Percentiles rank a stretch among this genome's conserved stretches.
Evolutionary conservation across 2,329 filamentous ascomycete genomes (phyloP).

Genomic region (Elsinoe perseae): DNA sequence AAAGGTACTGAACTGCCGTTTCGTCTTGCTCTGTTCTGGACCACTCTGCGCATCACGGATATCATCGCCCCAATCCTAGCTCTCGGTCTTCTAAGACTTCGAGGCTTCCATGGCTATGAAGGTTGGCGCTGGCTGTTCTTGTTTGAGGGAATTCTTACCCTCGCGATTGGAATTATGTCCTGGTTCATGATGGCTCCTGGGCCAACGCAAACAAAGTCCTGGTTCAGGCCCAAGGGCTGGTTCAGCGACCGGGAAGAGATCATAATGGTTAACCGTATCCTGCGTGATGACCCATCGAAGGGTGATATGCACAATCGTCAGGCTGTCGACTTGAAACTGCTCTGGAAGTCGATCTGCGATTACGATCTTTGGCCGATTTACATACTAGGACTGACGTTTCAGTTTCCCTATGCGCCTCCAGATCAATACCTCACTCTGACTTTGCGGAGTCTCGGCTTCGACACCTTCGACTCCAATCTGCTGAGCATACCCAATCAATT

Average conservation of each 20-base stretch:
- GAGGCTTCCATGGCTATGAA: conserved; percentile 26
- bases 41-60: conserved; percentile 51
- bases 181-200: conserved; percentile 53
- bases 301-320: conserved; percentile 55
- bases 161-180: conserved; percentile 48
- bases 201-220: conserved; percentile 56
- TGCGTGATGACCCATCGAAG: conserved; percentile 50
- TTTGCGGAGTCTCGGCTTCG: conserved; percentile 50
- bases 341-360: conserved; percentile 49
- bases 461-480: conserved; percentile 55
- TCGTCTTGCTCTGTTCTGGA: conserved; percentile 64
- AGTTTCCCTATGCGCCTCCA: conserved; percentile 46
- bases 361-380: conserved; percentile 51
- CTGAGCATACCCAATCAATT: conserved; percentile 48
- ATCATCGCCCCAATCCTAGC: conserved; percentile 52
- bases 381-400: conserved; percentile 45
- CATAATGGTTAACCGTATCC: conserved; percentile 55
- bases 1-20: conserved; percentile 61
- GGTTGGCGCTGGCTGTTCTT: conserved; percentile 52
- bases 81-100: conserved; percentile 46
- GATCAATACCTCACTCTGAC: conserved; percentile 53
- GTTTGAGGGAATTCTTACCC: conserved; percentile 41
- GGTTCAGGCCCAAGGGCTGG: conserved; percentile 59
- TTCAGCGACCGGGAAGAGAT: conserved; percentile 58
- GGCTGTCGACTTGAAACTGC: conserved; percentile 42